These are phyloP conservation scores for Endocalyx cinctus DNA, from an alignment of 2,329 filamentous ascomycete genomes.

Conservation along the genomic window DNA sequence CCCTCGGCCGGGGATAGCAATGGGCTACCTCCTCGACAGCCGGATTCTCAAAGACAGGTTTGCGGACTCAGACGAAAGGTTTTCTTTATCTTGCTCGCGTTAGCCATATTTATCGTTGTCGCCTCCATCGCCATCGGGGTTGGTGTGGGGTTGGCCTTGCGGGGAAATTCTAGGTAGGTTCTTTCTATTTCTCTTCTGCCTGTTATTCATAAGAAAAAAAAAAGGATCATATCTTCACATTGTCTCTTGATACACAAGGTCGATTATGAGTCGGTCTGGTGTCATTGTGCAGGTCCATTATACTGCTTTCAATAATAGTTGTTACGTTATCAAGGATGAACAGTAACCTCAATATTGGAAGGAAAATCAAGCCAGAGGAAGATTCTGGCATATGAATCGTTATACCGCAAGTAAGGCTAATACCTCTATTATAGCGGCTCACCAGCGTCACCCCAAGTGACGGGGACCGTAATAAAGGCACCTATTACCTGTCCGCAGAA, in stretches of 20 bases:
- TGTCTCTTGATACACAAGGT: background rate
- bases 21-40: conserved; percentile 3
- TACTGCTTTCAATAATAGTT: too few relatives aligned
- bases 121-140: conserved; percentile 27
- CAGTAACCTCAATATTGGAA: too few relatives aligned
- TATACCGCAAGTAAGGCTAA: too few relatives aligned
- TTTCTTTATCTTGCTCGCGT: conserved; percentile 26
- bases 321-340: too few relatives aligned
- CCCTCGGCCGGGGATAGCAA: conserved; percentile 6
- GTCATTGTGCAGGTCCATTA: background rate
- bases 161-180: conserved; percentile 9
- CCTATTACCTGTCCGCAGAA: conserved; percentile 14
- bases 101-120: conserved; percentile 23
- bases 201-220: background rate
- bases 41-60: conserved; percentile 10
- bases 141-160: conserved; percentile 27
- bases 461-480: conserved; percentile 6
- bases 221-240: background rate
- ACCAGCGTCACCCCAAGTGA: conserved; percentile 2
- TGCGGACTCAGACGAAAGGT: conserved; percentile 23
- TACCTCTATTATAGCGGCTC: background rate
- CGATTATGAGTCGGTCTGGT: background rate
- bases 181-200: background rate
- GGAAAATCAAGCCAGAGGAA: too few relatives aligned
- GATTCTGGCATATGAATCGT: too few relatives aligned